Evolutionary conservation across 768 basidiomycete species (phyloP).

Genomic region (Xerocomellus amylosporus): DNA sequence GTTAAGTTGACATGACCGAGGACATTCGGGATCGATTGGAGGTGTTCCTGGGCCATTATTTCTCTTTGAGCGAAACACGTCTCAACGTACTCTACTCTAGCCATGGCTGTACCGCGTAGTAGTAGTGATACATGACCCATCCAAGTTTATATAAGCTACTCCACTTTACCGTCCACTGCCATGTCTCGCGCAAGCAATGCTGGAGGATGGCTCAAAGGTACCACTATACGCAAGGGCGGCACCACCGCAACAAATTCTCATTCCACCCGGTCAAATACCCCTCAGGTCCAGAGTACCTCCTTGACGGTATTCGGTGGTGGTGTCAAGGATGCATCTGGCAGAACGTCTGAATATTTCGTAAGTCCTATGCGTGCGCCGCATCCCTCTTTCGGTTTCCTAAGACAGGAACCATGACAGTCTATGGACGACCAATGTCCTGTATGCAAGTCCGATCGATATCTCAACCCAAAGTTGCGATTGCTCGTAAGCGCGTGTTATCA

Average conservation of each 20-base stretch:
- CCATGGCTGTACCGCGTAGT: neutral
- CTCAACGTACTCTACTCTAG: neutral
- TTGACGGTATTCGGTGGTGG: constrained; percentile 76
- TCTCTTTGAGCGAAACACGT: constrained; percentile 11
- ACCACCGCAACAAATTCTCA: constrained; percentile 38
- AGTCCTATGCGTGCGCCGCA: constrained; percentile 25
- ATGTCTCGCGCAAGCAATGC: constrained; percentile 34
- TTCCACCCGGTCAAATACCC: constrained; percentile 61
- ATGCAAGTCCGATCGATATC: constrained; percentile 93
- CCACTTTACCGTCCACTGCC: neutral
- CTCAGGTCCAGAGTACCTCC: constrained; percentile 69
- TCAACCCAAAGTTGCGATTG: constrained; percentile 90
- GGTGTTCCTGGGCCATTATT: neutral
- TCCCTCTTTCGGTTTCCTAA: constrained; percentile 7
- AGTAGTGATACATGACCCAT: neutral
- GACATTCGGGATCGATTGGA: neutral
- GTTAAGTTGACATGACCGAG: neutral
- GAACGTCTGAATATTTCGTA: constrained; percentile 79
- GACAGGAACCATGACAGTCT: constrained; percentile 42
- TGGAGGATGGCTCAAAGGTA: constrained; percentile 65
- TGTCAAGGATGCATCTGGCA: constrained; percentile 81
- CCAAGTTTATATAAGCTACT: constrained; percentile 13
- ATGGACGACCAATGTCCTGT: constrained; percentile 96
- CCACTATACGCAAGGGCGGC: constrained; percentile 69
- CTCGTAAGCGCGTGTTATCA: constrained; percentile 97